Base-by-base conservation (phyloP, 164 flowering plant species). In the Santalum album region DNA sequence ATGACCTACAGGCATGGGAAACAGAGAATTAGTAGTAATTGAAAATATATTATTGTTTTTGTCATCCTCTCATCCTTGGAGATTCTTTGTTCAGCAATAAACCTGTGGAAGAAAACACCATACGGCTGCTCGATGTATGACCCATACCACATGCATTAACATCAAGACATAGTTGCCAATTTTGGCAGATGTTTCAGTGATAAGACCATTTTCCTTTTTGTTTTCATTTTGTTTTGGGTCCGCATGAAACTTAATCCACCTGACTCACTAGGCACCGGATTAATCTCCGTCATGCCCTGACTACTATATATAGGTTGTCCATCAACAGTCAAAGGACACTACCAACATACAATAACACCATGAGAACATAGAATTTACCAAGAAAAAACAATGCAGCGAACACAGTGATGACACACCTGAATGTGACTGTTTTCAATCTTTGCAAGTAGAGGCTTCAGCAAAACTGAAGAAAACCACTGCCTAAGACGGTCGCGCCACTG, bases 401-500 rank as follows among this genome's bases (percentile, higher is more conserved):
- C 21, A 6, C 18, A 17, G 23, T 20, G 20, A 50, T 15, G 26
- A 51, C 44, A 61, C 35, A 91, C 98, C 96, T 84, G 85, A 56
- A 71, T 54, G 67, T 92, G 98, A 72, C 91, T 83, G 51, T 75
- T 80, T 57, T 84, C 94, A 54, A 92, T 83, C 72, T 86, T 89
- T 57, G 72, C 60, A 52, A 89, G 77, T 2, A 89, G 75, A 56
- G 98, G 98, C 51, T 79, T 83, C 20, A 91, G 73, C 68, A 91
- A 48, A 65, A 74, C 78, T 2, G 80, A 83, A 42, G 98, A 88
- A 79, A 89, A 79, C 96, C 98, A 91, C 67, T 91, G 98, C 67
- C 98, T 80, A 29, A 91, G 84, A 54, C 68, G 67, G 53, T 88
- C 98, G 16, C 94, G 79, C 98, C 98, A 91, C 59, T 78, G 83